Percentiles rank a stretch among this genome's conserved stretches.
Conservation (phyloP, 2,329 filamentous ascomycete species). For the Pseudopyricularia javanii region DNA sequence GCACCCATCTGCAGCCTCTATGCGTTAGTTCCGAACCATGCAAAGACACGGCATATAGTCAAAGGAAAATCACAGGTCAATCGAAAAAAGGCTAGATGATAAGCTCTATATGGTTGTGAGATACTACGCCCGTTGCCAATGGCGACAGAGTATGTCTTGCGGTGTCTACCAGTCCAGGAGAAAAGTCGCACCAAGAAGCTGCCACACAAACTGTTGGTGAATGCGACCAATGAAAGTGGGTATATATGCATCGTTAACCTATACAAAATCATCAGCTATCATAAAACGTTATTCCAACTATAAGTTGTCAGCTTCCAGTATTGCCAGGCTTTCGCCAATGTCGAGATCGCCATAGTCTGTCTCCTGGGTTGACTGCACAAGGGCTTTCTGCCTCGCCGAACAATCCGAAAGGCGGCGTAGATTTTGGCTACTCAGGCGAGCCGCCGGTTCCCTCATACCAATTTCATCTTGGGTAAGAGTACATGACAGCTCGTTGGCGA, state of each 20-base stretch:
- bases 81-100: too few relatives aligned
- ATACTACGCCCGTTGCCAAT: too few relatives aligned
- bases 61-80: too few relatives aligned
- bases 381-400: neutral
- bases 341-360: slow-evolving; percentile 12
- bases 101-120: too few relatives aligned
- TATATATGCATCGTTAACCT: neutral
- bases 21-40: too few relatives aligned
- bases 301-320: neutral
- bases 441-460: neutral
- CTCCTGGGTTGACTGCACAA: slow-evolving; percentile 8
- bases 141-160: too few relatives aligned
- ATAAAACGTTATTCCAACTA: neutral
- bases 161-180: too few relatives aligned
- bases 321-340: slow-evolving; percentile 3
- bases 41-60: too few relatives aligned
- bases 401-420: neutral
- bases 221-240: neutral
- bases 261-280: neutral
- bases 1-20: too few relatives aligned
- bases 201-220: too few relatives aligned
- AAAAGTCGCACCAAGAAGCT: too few relatives aligned
- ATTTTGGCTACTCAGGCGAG: neutral
- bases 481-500: neutral
- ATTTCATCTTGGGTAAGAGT: neutral